These are phyloP conservation scores for Discostella stelligeroides DNA, from an alignment of 108 stramenopile genomes.

Conservation along the genomic window DNA sequence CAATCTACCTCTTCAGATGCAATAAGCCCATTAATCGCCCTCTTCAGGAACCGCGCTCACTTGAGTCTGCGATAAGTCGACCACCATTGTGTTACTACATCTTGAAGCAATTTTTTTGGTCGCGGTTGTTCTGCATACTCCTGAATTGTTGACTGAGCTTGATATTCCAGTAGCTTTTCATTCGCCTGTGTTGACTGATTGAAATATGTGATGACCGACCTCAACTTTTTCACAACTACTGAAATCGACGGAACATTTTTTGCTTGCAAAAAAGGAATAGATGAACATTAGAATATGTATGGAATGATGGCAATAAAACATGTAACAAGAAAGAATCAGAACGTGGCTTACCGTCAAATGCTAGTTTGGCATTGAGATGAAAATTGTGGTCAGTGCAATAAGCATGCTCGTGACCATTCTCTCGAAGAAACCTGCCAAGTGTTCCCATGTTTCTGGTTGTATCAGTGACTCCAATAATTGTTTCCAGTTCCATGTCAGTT, in stretches of 20 bases:
- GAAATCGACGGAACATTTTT: neutral
- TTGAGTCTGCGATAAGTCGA: neutral
- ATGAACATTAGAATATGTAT: neutral
- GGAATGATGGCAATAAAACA: neutral
- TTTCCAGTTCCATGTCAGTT: no score
- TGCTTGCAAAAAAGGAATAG: neutral
- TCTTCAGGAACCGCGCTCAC: neutral
- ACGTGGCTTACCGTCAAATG: neutral
- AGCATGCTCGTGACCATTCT: neutral
- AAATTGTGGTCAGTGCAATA: neutral
- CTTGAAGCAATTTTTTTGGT: neutral
- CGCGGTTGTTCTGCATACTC: neutral
- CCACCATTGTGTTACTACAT: neutral
- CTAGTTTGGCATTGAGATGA: no score
- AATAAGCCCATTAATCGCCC: neutral
- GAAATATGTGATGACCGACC: neutral
- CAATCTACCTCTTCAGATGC: neutral
- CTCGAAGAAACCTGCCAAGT: no score
- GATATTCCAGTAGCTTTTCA: neutral
- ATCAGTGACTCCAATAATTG: no score
- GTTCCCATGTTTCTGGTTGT: no score
- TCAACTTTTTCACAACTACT: neutral
- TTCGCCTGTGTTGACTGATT: neutral
- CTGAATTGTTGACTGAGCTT: neutral
- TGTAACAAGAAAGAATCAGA: neutral